Evolutionary conservation across 2,329 filamentous ascomycete genomes (phyloP).

Genomic region (Ceratocystis cubensis): DNA sequence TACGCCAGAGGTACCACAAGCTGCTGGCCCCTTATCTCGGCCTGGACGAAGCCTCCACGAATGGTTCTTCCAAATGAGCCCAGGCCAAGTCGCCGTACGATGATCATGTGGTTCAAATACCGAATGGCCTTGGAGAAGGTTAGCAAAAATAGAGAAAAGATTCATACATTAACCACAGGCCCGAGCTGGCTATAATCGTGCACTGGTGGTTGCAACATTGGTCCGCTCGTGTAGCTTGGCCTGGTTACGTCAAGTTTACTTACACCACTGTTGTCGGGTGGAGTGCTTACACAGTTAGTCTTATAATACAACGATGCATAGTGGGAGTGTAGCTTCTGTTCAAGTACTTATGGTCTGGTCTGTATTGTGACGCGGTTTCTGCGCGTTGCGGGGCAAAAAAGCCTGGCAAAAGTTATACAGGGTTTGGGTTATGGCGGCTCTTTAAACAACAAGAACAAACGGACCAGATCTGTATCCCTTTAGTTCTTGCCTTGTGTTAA

Average conservation of each 20-base stretch:
- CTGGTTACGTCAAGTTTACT: no score
- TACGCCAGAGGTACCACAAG: slow-evolving; percentile 31
- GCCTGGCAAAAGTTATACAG: background rate
- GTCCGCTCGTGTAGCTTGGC: background rate
- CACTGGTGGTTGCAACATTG: background rate
- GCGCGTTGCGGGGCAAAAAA: slow-evolving; percentile 15
- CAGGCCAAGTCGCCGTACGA: background rate
- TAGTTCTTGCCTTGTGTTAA: background rate
- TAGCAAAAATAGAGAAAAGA: background rate
- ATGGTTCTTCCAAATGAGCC: background rate
- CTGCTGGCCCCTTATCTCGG: slow-evolving; percentile 30
- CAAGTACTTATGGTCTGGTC: background rate
- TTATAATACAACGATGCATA: background rate
- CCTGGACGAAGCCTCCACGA: slow-evolving; percentile 24
- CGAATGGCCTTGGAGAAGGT: background rate
- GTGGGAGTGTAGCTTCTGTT: background rate
- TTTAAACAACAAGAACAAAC: background rate
- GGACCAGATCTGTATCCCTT: background rate
- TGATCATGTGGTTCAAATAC: background rate
- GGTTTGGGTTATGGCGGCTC: background rate
- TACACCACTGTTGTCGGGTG: no score
- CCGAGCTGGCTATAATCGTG: background rate
- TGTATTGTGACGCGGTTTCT: background rate
- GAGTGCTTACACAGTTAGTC: no score
- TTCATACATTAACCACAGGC: background rate